phyloP scores from a whole-genome alignment of 148 eudicot genomes.

The Chenopodium formosanum region DNA sequence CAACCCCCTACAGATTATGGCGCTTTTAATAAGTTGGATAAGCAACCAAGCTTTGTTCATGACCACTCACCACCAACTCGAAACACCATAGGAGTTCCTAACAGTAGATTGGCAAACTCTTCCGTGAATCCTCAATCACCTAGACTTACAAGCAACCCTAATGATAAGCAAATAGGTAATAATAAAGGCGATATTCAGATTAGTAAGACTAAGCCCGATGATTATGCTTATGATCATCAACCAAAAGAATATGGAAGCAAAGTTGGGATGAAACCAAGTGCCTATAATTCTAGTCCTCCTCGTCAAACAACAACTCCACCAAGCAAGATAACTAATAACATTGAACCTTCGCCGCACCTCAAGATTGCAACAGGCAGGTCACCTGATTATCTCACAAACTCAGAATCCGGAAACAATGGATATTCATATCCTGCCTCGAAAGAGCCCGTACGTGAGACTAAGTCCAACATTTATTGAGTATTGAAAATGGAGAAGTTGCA shows the following conservation, averaged over 20 bases:
- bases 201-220: background rate
- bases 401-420: background rate
- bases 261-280: conserved; percentile 16
- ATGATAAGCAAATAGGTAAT: conserved; percentile 10
- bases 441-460: background rate
- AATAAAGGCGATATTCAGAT: background rate
- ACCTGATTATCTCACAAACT: background rate
- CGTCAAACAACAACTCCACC: conserved; percentile 1
- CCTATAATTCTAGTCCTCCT: background rate
- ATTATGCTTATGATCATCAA: conserved; percentile 1
- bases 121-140: background rate
- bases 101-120: background rate
- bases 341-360: background rate
- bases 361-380: background rate
- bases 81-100: background rate
- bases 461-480: background rate
- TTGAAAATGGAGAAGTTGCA: conserved; percentile 19
- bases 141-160: background rate
- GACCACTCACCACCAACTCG: conserved; percentile 12
- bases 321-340: background rate
- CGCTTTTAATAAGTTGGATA: conserved; percentile 6
- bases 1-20: background rate
- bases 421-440: background rate
- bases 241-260: conserved; percentile 12
- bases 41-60: conserved; percentile 15